Base-by-base conservation (phyloP, 192 early-diverging fungal species). In the Coemansia sp. region DNA sequence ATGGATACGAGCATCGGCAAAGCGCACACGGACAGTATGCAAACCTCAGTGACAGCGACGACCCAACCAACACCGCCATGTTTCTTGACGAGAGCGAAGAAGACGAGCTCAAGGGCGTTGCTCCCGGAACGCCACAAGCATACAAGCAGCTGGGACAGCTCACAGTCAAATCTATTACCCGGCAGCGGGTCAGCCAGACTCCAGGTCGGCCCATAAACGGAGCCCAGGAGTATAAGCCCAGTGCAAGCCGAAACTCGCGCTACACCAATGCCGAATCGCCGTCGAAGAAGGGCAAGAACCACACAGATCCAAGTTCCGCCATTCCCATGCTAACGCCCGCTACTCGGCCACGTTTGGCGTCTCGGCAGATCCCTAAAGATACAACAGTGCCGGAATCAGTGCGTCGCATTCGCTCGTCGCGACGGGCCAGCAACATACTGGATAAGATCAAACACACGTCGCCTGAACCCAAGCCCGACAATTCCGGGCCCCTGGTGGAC, bases 31-130 rank as follows among this genome's bases (percentile, higher is more conserved):
- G 6, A 18, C 28, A 23, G 16, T 32, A 34, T 10, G 26, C 26
- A 4, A 18, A 16, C 23, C 53, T 39, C 23, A 59, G 42, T 20
- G 53, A 68, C 44, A 56, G 62, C 50, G 62, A 75, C 39, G 73
- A 76, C 63, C 73, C 73, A 14, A 64, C 66, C 39, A 76, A 76
- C 56, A 76, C 67, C 9, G 73, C 73, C 8, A 76, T 76, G 73
- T 66, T 64, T 38, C 49, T 76, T 8, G 73, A 70, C 32, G 73
- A 76, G 17, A 62, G 48, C 47, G 73, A 76, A 14, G 73, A 76
- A 40, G 56, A 53, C 4, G 73, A 76, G 56, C 67, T 76, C 17
- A 23, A 45, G 9, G 32, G 40, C 11, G 51, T 76, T 18, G 43
- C 40, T 10, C 73, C 73, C 1, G 67, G 67, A 12, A 76, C 73